These are phyloP conservation scores for Amylocystis lapponica DNA, from an alignment of 768 basidiomycete species.

Conservation along the genomic window DNA sequence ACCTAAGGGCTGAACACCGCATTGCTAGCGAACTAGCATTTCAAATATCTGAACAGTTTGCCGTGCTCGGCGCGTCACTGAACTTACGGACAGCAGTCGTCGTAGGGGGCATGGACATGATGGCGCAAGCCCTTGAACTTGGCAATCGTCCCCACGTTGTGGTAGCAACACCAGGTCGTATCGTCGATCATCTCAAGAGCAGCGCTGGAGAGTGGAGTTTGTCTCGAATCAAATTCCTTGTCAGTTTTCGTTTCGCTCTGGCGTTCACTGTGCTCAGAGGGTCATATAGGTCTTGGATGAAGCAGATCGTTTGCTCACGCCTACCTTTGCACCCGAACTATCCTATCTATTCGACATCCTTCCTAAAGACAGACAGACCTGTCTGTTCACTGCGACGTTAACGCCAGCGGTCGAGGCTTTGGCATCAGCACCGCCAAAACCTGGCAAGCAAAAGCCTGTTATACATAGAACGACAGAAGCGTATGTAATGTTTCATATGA, in stretches of 20 bases:
- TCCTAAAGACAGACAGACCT: conserved; percentile 88
- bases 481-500: conserved; percentile 31
- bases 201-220: conserved; percentile 78
- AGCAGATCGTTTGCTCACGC: conserved; percentile 87
- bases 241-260: conserved; percentile 27
- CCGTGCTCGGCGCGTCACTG: conserved; percentile 77
- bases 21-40: conserved; percentile 86
- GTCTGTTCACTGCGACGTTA: conserved; percentile 93
- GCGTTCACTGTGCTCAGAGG: neutral
- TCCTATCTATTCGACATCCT: conserved; percentile 69
- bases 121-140: conserved; percentile 86
- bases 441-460: conserved; percentile 84
- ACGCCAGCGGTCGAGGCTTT: conserved; percentile 81
- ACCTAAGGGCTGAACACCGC: conserved; percentile 1
- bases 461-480: conserved; percentile 70
- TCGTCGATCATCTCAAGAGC: conserved; percentile 85
- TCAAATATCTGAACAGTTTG: conserved; percentile 95
- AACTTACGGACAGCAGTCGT: conserved; percentile 83
- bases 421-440: conserved; percentile 62
- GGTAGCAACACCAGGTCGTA: conserved; percentile 91
- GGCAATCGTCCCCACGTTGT: conserved; percentile 85
- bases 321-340: conserved; percentile 86
- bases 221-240: conserved; percentile 79
- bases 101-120: conserved; percentile 99
- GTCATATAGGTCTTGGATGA: conserved; percentile 80